phyloP scores from a whole-genome alignment of 2,329 filamentous ascomycete genomes.

The Phyllosticta ampelicida region DNA sequence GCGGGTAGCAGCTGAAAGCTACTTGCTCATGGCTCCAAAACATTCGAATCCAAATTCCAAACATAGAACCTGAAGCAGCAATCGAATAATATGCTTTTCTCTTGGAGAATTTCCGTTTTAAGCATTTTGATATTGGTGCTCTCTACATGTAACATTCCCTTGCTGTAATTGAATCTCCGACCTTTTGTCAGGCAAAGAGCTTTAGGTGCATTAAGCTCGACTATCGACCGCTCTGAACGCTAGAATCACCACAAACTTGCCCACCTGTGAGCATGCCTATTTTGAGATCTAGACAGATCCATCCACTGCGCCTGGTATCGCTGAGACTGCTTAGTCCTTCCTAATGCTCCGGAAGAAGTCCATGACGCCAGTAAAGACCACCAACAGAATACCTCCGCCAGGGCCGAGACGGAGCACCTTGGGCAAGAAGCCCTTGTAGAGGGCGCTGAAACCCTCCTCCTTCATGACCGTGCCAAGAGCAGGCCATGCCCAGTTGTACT shows the following conservation, averaged over 20 bases:
- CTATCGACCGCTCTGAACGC: background rate
- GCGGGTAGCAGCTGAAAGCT: background rate
- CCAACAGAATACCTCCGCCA: slow-evolving; percentile 63
- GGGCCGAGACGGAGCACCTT: slow-evolving; percentile 77
- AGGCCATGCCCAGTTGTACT: slow-evolving; percentile 99
- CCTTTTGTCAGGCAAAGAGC: background rate
- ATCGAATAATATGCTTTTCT: too few relatives aligned
- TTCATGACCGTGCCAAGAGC: slow-evolving; percentile 74
- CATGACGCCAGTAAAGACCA: slow-evolving; percentile 79
- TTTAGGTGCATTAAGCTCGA: background rate
- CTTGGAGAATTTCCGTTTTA: too few relatives aligned
- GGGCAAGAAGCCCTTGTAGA: slow-evolving; percentile 97
- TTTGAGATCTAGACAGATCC: background rate
- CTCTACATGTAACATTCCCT: background rate
- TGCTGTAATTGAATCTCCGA: background rate
- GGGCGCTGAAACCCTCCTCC: slow-evolving; percentile 82
- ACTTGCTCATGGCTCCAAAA: background rate
- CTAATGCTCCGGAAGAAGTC: slow-evolving; percentile 78
- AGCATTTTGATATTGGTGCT: background rate
- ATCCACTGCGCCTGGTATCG: background rate
- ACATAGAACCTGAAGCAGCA: too few relatives aligned
- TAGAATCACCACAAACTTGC: background rate
- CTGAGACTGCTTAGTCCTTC: slow-evolving; percentile 19
- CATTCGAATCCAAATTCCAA: background rate
- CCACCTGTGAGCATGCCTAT: background rate